These are phyloP conservation scores for Iris macrosiphon DNA, from an alignment of 106 monocot genomes.

Conservation along the genomic window DNA sequence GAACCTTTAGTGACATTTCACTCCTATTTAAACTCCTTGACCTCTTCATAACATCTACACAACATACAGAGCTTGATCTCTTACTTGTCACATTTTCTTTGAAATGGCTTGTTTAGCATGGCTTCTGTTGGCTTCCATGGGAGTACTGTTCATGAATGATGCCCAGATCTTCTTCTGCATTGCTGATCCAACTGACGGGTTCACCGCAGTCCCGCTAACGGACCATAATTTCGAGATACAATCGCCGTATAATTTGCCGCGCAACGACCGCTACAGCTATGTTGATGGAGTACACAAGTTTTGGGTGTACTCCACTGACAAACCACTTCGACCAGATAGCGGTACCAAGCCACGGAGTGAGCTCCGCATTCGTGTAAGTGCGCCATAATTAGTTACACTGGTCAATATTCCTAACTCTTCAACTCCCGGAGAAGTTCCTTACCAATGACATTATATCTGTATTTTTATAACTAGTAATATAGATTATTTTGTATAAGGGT, in stretches of 20 bases:
- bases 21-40: no score
- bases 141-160: slow-evolving; percentile 1
- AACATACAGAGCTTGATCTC: no score
- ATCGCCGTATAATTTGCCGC: slow-evolving; percentile 7
- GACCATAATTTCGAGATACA: slow-evolving; percentile 4
- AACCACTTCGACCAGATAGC: background rate
- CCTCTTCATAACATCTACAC: no score
- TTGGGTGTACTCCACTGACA: slow-evolving; percentile 20
- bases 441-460: no score
- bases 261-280: slow-evolving; percentile 2
- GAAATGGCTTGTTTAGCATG: background rate
- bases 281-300: slow-evolving; percentile 2
- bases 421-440: no score
- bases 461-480: no score
- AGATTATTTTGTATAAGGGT: no score
- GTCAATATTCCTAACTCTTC: no score
- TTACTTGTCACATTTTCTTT: no score
- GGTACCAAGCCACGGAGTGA: slow-evolving; percentile 9
- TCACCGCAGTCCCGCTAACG: slow-evolving; percentile 3
- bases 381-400: no score
- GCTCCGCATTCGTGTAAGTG: slow-evolving; percentile 3
- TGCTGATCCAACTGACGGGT: slow-evolving; percentile 6
- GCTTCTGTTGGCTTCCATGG: slow-evolving; percentile 5
- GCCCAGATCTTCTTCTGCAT: background rate
- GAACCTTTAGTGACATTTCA: no score